phyloP scores from a whole-genome alignment of 495 filamentous ascomycete species.

The Pseudomonodictys pantanalensis region DNA sequence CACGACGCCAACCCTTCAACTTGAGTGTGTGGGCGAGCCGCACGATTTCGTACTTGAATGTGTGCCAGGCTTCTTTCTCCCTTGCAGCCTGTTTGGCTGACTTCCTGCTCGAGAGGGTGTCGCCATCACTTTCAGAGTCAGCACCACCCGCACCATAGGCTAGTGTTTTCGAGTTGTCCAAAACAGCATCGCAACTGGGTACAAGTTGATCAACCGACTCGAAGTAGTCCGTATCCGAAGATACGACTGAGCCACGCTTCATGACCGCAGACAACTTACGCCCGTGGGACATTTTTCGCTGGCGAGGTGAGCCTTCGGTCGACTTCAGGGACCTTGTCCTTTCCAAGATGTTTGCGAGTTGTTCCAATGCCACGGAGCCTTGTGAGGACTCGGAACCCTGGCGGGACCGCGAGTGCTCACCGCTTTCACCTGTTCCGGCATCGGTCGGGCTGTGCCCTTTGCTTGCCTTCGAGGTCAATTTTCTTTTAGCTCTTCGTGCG shows the following conservation, averaged over 20 bases:
- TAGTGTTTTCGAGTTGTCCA: constrained; percentile 87
- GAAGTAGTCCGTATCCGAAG: constrained; percentile 77
- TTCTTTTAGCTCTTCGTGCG: constrained; percentile 46
- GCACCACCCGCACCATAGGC: constrained; percentile 62
- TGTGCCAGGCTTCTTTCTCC: constrained; percentile 69
- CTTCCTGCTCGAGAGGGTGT: constrained; percentile 38
- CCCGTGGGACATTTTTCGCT: constrained; percentile 22
- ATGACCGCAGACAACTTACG: constrained; percentile 32
- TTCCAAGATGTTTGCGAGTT: constrained; percentile 41
- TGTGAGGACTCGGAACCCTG: constrained; percentile 34
- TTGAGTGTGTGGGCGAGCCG: constrained; percentile 83
- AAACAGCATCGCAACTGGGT: constrained; percentile 70
- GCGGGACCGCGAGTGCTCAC: background rate
- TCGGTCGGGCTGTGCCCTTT: constrained; percentile 10
- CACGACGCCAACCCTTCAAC: constrained; percentile 83
- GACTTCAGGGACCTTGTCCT: constrained; percentile 32
- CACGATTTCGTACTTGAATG: constrained; percentile 88
- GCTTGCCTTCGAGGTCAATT: constrained; percentile 25
- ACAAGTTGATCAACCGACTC: constrained; percentile 67
- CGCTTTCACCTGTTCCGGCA: background rate
- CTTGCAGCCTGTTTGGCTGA: constrained; percentile 22
- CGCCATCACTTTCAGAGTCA: constrained; percentile 48
- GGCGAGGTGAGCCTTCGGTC: constrained; percentile 41
- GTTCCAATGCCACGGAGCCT: constrained; percentile 36
- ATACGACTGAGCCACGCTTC: constrained; percentile 42